Evolutionary conservation across 306 rosid species (phyloP), one percentile per base, ranked within the genome.

Genomic region (Astragalus membranaceus): DNA sequence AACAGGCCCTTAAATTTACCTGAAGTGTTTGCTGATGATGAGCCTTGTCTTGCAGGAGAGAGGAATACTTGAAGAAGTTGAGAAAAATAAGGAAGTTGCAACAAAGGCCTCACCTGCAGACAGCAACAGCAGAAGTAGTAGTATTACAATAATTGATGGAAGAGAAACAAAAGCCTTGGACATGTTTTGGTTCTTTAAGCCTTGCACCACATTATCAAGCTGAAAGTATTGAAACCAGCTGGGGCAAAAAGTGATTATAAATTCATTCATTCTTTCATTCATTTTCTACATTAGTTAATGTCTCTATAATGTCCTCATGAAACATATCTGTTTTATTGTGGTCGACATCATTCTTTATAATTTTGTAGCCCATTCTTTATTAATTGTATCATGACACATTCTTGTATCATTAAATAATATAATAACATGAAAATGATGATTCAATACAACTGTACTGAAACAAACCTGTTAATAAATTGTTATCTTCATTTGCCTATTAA

Each of bases 151-250:
- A 14, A 85, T 78, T 51, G 95, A 82, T 70, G 88, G 78, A 64
- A 88, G 81, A 83, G 95, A 90, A 81, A 79, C 88, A 58, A 87
- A 77, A 81, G 74, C 89, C 61, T 62, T 91, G 88, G 94, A 90
- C 58, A 83, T 94, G 72, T 83, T 94, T 72, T 94, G 98, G 98
- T 93, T 93, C 84, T 84, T 93, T 32, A 93, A 88, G 86, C 97
- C 98, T 77, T 92, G 98, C 93, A 89, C 96, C 92, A 86, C 96
- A 48, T 69, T 80, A 5, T 83, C 91, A 43, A 51, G 79, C 79
- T 83, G 67, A 80, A 67, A 9, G 2, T 74, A 35, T 71, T 33
- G 36, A 71, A 62, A 50, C 5, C n/a, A 30, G 43, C n/a, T 36
- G 43, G 64, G 65, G 17, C 61, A 32, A 15, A 15, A 39, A 64